These are phyloP conservation scores for Pisolithus tinctorius DNA, from an alignment of 768 basidiomycete species.

Conservation along the genomic window DNA sequence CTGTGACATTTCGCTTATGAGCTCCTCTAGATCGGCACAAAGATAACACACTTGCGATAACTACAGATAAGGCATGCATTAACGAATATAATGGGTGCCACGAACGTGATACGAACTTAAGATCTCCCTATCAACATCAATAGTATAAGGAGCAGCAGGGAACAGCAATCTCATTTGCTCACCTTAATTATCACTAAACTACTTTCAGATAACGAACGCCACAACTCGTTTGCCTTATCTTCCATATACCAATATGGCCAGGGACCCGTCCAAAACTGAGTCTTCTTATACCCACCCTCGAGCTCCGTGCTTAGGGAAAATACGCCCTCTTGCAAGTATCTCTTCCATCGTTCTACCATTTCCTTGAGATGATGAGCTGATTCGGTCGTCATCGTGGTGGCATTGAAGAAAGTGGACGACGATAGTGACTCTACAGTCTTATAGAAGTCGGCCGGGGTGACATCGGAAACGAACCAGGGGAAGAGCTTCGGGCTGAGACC, in stretches of 20 bases:
- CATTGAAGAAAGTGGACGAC: constrained; percentile 50
- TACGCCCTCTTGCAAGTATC: constrained; percentile 59
- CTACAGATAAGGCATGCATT: constrained; percentile 27
- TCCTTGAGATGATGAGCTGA: constrained; percentile 39
- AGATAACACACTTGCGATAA: constrained; percentile 69
- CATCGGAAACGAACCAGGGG: constrained; percentile 97
- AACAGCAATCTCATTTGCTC: constrained; percentile 3
- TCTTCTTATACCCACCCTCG: constrained; percentile 24
- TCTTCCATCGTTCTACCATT: constrained; percentile 68
- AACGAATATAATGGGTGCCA: not conserved
- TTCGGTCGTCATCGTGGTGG: constrained; percentile 14
- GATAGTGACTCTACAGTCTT: constrained; percentile 52
- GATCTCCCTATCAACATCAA: constrained; percentile 54
- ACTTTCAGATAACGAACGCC: constrained; percentile 43
- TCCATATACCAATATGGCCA: constrained; percentile 75
- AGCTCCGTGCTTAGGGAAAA: constrained; percentile 55
- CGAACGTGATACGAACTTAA: constrained; percentile 58
- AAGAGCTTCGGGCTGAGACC: constrained; percentile 76
- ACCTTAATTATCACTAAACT: constrained; percentile 84
- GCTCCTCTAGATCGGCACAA: not conserved
- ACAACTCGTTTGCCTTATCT: constrained; percentile 43
- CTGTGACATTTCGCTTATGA: constrained; percentile 32
- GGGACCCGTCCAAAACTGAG: constrained; percentile 67
- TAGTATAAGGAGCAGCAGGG: not conserved
- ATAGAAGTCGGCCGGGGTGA: constrained; percentile 79